These are phyloP conservation scores for Carex scoparia DNA, from an alignment of 176 grass and related monocot genomes.

Conservation along the genomic window DNA sequence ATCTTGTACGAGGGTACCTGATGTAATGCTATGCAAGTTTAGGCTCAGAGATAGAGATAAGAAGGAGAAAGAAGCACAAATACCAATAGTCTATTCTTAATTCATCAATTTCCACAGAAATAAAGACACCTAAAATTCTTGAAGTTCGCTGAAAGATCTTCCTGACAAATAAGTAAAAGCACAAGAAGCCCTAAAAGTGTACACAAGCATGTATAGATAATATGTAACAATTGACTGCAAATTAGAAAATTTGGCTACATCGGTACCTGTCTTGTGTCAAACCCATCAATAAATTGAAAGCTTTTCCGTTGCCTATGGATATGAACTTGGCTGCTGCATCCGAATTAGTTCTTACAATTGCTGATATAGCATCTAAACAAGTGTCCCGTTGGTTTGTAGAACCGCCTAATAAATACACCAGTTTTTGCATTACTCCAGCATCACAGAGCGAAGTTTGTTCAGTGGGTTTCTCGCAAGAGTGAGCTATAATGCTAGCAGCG, in stretches of 20 bases:
- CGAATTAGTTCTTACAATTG: conserved; percentile 70
- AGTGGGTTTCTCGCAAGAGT: conserved; percentile 58
- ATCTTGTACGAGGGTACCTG: conserved; percentile 64
- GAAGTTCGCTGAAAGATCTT: neutral
- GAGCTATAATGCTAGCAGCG: conserved; percentile 81
- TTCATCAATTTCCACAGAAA: neutral
- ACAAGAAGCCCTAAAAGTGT: neutral
- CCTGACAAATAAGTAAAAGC: neutral
- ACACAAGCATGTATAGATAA: neutral
- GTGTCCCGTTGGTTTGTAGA: conserved; percentile 80
- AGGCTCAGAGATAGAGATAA: neutral
- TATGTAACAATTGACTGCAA: neutral
- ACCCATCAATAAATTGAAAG: conserved; percentile 45
- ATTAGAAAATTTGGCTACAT: neutral
- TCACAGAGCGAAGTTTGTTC: conserved; percentile 75
- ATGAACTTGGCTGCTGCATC: conserved; percentile 72
- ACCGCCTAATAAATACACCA: conserved; percentile 74
- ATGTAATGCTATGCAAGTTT: neutral
- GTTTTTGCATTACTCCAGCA: conserved; percentile 70
- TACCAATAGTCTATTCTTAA: neutral
- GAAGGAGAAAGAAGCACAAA: neutral
- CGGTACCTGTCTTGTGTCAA: conserved; percentile 64
- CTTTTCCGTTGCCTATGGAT: conserved; percentile 76
- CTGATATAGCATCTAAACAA: conserved; percentile 69
- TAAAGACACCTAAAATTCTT: neutral